phyloP scores from a whole-genome alignment of 768 basidiomycete genomes.

The Trametopsis cervina region DNA sequence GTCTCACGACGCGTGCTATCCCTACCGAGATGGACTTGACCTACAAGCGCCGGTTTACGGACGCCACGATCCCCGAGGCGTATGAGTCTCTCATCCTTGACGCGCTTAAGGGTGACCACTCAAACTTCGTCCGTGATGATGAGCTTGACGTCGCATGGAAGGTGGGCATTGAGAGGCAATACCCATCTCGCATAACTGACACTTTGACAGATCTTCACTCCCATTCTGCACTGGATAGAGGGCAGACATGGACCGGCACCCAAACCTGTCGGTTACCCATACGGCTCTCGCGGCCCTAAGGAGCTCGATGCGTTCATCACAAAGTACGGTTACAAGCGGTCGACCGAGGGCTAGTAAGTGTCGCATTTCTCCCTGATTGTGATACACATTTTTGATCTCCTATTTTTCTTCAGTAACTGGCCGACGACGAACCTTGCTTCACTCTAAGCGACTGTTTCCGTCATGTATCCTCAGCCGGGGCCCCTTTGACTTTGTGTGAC shows the following conservation, averaged over 20 bases:
- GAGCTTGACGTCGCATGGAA: constrained; percentile 98
- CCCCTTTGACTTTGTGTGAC: too few relatives aligned
- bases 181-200: background rate
- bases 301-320: constrained; percentile 69
- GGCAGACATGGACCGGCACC: constrained; percentile 62
- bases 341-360: constrained; percentile 67
- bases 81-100: constrained; percentile 95
- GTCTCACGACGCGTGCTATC: constrained; percentile 81
- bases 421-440: constrained; percentile 60
- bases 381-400: background rate
- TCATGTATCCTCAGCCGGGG: background rate
- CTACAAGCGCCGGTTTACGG: constrained; percentile 91
- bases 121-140: constrained; percentile 97
- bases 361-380: background rate
- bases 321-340: constrained; percentile 73
- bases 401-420: constrained; percentile 49
- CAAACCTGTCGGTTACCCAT: constrained; percentile 73
- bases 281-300: constrained; percentile 93
- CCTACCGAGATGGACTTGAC: constrained; percentile 98
- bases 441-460: constrained; percentile 5
- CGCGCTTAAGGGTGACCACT: constrained; percentile 95
- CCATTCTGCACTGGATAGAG: constrained; percentile 94
- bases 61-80: constrained; percentile 90
- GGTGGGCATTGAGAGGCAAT: constrained; percentile 35
- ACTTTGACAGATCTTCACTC: constrained; percentile 73